Percentiles rank a stretch among this genome's conserved stretches.
Conservation (phyloP, 1,284 basidiomycete species). For the Vanrija humicola region DNA sequence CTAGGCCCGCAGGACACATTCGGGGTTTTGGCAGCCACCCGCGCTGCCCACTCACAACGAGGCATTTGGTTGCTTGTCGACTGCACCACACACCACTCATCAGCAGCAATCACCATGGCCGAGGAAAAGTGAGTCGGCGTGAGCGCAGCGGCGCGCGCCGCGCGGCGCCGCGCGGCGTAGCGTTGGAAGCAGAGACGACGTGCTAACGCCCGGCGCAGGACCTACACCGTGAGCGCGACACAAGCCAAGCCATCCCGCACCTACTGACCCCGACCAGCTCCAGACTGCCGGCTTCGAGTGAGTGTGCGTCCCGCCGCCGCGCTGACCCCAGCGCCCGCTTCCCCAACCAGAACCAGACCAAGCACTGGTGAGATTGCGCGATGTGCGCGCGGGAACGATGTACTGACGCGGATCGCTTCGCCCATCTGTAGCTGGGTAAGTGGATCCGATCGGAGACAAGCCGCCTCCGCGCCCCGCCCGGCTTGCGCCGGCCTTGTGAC, state of each 20-base stretch:
- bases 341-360: slow-evolving; percentile 92
- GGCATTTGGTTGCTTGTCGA: neutral
- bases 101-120: slow-evolving; percentile 28
- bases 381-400: neutral
- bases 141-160: neutral
- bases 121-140: slow-evolving; percentile 38
- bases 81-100: slow-evolving; percentile 5
- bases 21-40: neutral
- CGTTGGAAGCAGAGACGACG: neutral
- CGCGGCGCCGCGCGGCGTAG: neutral
- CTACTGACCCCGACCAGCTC: slow-evolving; percentile 27
- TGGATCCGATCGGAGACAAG: neutral
- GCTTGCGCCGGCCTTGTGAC: too few species aligned
- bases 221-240: slow-evolving; percentile 41
- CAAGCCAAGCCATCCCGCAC: too few species aligned
- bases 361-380: slow-evolving; percentile 68
- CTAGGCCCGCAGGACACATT: too few species aligned
- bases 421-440: slow-evolving; percentile 12
- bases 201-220: slow-evolving; percentile 25
- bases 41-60: neutral
- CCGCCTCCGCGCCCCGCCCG: too few species aligned
- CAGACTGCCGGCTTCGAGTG: slow-evolving; percentile 52
- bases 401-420: neutral
- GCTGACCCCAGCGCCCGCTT: slow-evolving; percentile 65
- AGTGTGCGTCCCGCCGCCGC: slow-evolving; percentile 16